These are phyloP conservation scores for Globisporangium alternatum DNA, from an alignment of 352 stramenopile species.

Conservation along the genomic window DNA sequence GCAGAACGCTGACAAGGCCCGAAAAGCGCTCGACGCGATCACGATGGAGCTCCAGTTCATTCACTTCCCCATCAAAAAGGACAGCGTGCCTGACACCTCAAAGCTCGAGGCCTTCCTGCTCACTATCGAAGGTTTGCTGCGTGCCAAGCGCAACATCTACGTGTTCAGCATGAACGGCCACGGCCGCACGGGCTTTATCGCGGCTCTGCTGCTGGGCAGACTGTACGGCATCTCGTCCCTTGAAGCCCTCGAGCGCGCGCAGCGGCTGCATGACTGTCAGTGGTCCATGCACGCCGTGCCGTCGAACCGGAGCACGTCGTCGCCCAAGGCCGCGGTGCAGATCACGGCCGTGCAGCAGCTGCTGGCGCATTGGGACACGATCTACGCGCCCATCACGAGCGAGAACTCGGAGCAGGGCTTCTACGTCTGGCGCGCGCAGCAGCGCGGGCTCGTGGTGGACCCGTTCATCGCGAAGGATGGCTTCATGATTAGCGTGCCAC, in stretches of 20 bases:
- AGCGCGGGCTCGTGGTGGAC: constrained; percentile 46
- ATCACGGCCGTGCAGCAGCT: constrained; percentile 40
- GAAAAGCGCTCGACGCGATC: constrained; percentile 27
- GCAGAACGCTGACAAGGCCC: constrained; percentile 41
- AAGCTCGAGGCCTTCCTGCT: constrained; percentile 31
- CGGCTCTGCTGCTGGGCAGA: constrained; percentile 62
- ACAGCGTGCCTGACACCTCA: constrained; percentile 25
- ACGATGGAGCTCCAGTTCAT: constrained; percentile 50
- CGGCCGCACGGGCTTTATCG: constrained; percentile 64
- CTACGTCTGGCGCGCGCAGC: constrained; percentile 41
- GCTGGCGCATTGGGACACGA: constrained; percentile 52
- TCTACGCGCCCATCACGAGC: constrained; percentile 58
- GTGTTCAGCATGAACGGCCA: constrained; percentile 73
- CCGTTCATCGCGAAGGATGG: constrained; percentile 42
- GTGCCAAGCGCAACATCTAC: constrained; percentile 56
- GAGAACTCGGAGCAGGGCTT: constrained; percentile 42
- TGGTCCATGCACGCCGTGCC: constrained; percentile 26
- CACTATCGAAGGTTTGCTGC: constrained; percentile 46
- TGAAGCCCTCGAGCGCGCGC: constrained; percentile 59
- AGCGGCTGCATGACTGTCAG: constrained; percentile 70
- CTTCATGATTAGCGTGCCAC: constrained; percentile 50
- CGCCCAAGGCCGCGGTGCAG: constrained; percentile 47
- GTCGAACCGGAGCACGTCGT: constrained; percentile 39
- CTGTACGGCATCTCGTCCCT: constrained; percentile 59
- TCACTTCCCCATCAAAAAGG: constrained; percentile 49